Percentiles rank a stretch among this genome's conserved stretches.
Conservation (phyloP, 2,329 filamentous ascomycete species). For the Thelonectria discophora region DNA sequence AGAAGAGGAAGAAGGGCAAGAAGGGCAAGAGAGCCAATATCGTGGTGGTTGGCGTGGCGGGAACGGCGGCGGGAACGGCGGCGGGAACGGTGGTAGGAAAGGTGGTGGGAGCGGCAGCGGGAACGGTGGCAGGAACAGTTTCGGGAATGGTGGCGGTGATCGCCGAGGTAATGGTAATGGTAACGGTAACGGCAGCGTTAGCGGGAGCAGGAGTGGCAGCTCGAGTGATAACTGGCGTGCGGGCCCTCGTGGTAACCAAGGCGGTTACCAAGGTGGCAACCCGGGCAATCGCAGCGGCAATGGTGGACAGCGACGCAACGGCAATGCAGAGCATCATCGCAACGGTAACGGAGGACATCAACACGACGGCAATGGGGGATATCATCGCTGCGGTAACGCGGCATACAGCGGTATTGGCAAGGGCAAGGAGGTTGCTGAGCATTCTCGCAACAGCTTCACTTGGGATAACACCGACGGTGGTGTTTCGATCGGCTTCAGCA, state of each 20-base stretch:
- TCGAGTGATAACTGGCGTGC: neutral
- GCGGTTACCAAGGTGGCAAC: no score
- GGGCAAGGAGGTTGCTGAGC: neutral
- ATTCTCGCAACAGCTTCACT: neutral
- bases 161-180: neutral
- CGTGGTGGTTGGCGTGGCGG: constrained; percentile 32
- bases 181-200: neutral
- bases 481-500: neutral
- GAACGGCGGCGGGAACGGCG: neutral
- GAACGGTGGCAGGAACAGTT: neutral
- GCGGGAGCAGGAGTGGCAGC: neutral
- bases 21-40: constrained; percentile 20
- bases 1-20: no score
- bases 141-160: constrained; percentile 7
- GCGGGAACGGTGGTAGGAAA: constrained; percentile 10
- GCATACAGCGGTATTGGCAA: no score
- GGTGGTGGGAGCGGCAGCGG: constrained; percentile 32
- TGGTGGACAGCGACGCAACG: no score
- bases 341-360: no score
- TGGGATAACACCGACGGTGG: neutral
- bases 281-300: no score
- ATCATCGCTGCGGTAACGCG: no score
- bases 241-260: no score
- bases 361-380: no score
- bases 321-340: no score